Percentiles rank a stretch among this genome's conserved stretches.
phyloP scores from a whole-genome alignment of 2,329 filamentous ascomycete genomes.

The Verruconis gallopava region DNA sequence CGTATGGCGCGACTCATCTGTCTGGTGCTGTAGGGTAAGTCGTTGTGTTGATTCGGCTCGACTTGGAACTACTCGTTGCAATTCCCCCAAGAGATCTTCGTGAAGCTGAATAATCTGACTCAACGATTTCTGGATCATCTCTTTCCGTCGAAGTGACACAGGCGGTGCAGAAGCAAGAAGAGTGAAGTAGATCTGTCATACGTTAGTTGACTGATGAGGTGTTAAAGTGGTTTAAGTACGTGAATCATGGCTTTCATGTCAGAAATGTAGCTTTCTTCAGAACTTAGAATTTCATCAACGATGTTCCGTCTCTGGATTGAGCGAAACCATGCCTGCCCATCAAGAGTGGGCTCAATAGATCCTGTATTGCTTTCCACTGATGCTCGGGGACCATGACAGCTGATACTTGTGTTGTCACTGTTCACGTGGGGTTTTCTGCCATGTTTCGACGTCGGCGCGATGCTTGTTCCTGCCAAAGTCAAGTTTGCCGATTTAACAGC shows the following conservation, averaged over 20 bases:
- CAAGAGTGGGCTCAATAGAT: conserved; percentile 36
- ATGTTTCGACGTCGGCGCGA: conserved; percentile 45
- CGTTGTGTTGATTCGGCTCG: conserved; percentile 35
- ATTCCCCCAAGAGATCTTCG: conserved; percentile 62
- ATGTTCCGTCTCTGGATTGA: conserved; percentile 65
- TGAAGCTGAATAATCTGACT: conserved; percentile 72
- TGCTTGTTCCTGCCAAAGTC: conserved; percentile 61
- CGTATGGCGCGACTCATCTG: conserved; percentile 28
- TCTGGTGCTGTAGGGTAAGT: conserved; percentile 10
- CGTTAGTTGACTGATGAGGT: conserved; percentile 9
- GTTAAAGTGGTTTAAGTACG: conserved; percentile 36
- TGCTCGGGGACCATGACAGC: conserved; percentile 46
- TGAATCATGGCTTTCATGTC: conserved; percentile 80
- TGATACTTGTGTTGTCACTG: conserved; percentile 47
- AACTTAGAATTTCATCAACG: conserved; percentile 71
- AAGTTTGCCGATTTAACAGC: conserved; percentile 69
- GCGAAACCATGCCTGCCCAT: conserved; percentile 58
- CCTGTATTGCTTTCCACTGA: conserved; percentile 45
- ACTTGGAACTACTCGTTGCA: conserved; percentile 58
- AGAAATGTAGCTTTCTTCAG: conserved; percentile 78
- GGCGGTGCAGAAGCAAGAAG: conserved; percentile 58
- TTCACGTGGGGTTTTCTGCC: conserved; percentile 37
- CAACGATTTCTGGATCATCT: conserved; percentile 66
- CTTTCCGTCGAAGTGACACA: conserved; percentile 49
- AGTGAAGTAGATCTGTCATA: conserved; percentile 34